Base-by-base conservation (phyloP, 495 filamentous ascomycete genomes). In the Annulohypoxylon nitens region DNA sequence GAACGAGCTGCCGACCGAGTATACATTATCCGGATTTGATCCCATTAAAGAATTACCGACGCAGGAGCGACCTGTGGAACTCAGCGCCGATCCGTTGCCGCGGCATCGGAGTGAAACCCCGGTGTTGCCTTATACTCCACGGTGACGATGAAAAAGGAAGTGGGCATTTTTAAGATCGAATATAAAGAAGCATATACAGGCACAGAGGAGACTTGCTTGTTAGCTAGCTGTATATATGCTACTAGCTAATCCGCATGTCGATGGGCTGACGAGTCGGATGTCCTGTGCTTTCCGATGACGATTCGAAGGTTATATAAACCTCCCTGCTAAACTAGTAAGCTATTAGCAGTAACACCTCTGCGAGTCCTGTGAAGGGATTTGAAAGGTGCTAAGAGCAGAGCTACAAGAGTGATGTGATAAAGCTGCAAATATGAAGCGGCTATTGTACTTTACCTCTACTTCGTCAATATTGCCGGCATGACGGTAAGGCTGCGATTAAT, bases 41-140 rank as follows among this genome's bases (percentile, higher is more conserved):
- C 54, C 18, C 11, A 47, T 75, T 7, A 71, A 62, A 47, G 74
- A 76, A 36, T 37, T 78, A 30, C 54, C 60, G n/a, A 62, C 67
- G 43, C 43, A 69, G 7, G 74, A 76, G 64, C 61, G 16, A 12
- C 74, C 76, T 1, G 65, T 16, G 18, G 76, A 78, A 57, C 69
- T 77, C 0, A 71, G 69, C 61, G 74, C 74, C 18, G 67, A 72
- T 5, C 47, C 73, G 7, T 7, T 48, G 8, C 36, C 47, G 41
- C 48, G 34, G 0, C n/a, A 50, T 23, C 10, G 5, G 26, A 41
- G 43, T 7, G 61, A 73, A 6, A 74, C 43, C 45, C 59, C 51
- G 23, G 36, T 61, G 14, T 54, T 68, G 34, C 16, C 64, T 30
- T 14, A 20, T 4, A n/a, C 60, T n/a, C 4, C 36, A 18, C 61